Conservation (phyloP, 2,329 filamentous ascomycete genomes). For the Cladosporium sp. region DNA sequence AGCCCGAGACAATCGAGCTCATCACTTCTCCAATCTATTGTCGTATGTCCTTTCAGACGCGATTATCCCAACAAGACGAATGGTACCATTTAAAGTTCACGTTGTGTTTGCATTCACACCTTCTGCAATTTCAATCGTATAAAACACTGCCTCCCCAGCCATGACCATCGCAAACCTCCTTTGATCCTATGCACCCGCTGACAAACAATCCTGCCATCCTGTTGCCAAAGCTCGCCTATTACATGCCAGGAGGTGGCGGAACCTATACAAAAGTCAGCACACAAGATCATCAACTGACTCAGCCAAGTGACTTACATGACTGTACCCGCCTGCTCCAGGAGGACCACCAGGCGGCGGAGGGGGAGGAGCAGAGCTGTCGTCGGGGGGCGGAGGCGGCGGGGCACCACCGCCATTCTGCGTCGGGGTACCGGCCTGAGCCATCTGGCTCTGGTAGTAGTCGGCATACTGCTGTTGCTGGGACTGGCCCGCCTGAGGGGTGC, state of each 20-base stretch:
- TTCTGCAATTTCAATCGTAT: too few species aligned
- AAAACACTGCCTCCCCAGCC: too few species aligned
- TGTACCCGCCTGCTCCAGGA: conserved; percentile 54
- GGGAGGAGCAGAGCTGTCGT: conserved; percentile 48
- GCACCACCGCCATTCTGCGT: conserved; percentile 17
- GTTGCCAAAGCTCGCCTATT: neutral
- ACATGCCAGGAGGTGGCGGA: conserved; percentile 48
- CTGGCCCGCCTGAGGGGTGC: neutral
- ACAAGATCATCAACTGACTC: neutral
- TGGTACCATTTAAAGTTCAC: too few species aligned
- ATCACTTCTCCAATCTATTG: too few species aligned
- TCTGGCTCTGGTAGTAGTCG: conserved; percentile 12
- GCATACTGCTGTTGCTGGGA: conserved; percentile 13
- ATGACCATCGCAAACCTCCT: too few species aligned
- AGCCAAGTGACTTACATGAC: conserved; percentile 50
- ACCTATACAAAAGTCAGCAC: conserved; percentile 31
- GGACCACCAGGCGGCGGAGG: conserved; percentile 57
- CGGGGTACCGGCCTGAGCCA: conserved; percentile 9
- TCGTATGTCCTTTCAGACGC: too few species aligned
- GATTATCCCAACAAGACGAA: too few species aligned
- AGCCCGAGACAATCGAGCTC: too few species aligned
- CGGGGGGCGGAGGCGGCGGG: conserved; percentile 35
- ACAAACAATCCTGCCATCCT: neutral
- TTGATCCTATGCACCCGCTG: too few species aligned
- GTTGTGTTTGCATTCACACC: too few species aligned